These are phyloP conservation scores for Tylopilus sp. DNA, from an alignment of 768 basidiomycete species.

Conservation along the genomic window DNA sequence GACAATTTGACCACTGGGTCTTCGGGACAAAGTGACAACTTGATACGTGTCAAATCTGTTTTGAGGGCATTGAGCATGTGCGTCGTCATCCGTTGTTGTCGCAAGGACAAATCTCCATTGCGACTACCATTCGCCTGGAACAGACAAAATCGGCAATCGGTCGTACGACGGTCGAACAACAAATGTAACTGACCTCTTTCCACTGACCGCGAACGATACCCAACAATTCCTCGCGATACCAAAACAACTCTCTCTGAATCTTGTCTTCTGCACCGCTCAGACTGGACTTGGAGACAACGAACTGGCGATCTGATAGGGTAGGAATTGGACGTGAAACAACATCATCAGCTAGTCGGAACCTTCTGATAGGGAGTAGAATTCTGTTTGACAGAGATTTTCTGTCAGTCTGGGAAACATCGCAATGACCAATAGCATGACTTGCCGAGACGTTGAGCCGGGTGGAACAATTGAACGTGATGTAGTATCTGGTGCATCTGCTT, in stretches of 20 bases:
- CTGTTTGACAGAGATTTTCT: conserved; percentile 32
- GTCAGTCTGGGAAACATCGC: conserved; percentile 4
- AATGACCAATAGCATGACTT: conserved; percentile 16
- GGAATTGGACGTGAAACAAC: conserved; percentile 71
- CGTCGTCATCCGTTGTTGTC: conserved; percentile 72
- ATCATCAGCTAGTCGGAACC: conserved; percentile 58
- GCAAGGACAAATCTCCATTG: conserved; percentile 70
- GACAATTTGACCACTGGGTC: conserved; percentile 14
- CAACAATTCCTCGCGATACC: conserved; percentile 92
- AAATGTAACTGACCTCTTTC: conserved; percentile 64
- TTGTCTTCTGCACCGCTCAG: conserved; percentile 57
- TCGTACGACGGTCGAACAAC: neutral
- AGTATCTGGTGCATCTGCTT: conserved; percentile 38
- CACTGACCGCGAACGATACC: conserved; percentile 66
- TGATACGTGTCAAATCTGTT: conserved; percentile 59
- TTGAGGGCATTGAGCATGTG: conserved; percentile 79
- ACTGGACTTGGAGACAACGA: conserved; percentile 76
- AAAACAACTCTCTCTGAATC: conserved; percentile 80
- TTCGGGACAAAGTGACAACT: conserved; percentile 44
- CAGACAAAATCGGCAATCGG: conserved; percentile 1
- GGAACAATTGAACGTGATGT: conserved; percentile 63
- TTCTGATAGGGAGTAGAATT: conserved; percentile 68
- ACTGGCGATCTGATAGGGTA: conserved; percentile 83
- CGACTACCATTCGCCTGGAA: conserved; percentile 75
- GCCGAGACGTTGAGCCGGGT: conserved; percentile 86